Evolutionary conservation across 139 green algal species (phyloP), one percentile per base, ranked within the genome.

Genomic region (Medakamo hakoo): DNA sequence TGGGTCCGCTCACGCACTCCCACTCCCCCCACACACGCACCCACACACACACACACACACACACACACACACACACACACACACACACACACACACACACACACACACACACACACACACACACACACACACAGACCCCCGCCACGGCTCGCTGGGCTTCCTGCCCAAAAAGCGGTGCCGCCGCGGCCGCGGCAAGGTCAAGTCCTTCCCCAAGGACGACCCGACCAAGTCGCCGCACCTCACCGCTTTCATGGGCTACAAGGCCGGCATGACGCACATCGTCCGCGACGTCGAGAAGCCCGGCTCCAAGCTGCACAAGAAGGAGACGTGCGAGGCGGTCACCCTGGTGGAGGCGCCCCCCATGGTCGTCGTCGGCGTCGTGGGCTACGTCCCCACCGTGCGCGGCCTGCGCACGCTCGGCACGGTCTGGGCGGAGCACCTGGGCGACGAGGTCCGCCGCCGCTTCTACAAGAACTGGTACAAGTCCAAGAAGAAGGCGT

Each of bases 401-500:
- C 76, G 80, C 30, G 93, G 93, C 65, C 81, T 95, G 72, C 87
- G 88, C 73, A 83, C 83, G 29, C 78, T 96, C 27, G 91, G 89
- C 76, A 95, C 94, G 49, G 85, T 98, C 4, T 99, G 87, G 86
- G 92, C 93, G 5, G 80, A 98, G 85, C 93, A 99, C 77, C 80
- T 99, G 59, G 83, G 69, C 76, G 89, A 97, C 28, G 83, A 94
- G 73, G 77, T 95, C 40, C 75, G 69, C 68, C 82, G 92, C 70
- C 77, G 75, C 76, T 90, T 86, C 71, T 89, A 89, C 77, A 97
- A 97, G 90, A 98, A 97, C 87, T 97, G 84, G 73, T 92, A 85
- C 86, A 95, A 95, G 86, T 79, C 80, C 74, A 99, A 99, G 93
- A 96, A 95, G 82, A 98, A 96, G 82, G 93, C 92, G 22, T 99